A percentile compares a stretch with the other conserved stretches of the same genome.
Evolutionary conservation across 108 stramenopile species (phyloP).

Genomic region (Cyclotella sp.): DNA sequence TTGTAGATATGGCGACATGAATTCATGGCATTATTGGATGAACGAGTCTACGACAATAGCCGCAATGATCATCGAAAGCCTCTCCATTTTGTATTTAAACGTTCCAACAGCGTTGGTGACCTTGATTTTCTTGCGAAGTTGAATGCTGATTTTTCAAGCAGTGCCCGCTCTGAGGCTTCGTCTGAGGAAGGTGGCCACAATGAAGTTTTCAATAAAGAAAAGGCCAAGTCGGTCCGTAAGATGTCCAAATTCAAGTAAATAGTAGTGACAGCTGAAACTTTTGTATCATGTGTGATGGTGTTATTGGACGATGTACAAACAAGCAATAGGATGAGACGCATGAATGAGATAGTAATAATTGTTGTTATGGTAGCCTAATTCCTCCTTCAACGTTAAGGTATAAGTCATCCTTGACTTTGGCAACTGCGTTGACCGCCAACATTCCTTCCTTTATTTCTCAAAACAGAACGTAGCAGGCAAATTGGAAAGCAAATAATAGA

Average conservation of each 20-base stretch:
- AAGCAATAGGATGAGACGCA: no score
- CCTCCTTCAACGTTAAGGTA: no score
- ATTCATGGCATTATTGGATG: constrained; percentile 29
- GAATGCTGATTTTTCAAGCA: neutral
- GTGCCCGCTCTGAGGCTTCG: neutral
- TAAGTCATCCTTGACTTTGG: no score
- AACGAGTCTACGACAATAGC: neutral
- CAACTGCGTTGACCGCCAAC: no score
- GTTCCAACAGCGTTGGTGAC: constrained; percentile 28
- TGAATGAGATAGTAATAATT: no score
- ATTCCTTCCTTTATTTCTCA: no score
- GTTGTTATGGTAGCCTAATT: no score
- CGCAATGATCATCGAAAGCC: constrained; percentile 9
- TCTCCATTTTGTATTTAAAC: constrained; percentile 9
- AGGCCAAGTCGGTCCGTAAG: constrained; percentile 36
- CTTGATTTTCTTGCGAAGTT: constrained; percentile 8
- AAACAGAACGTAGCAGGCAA: no score
- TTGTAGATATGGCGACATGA: constrained; percentile 23
- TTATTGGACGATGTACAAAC: no score
- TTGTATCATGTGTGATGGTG: no score
- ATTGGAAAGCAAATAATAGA: no score
- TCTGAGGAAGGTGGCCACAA: neutral
- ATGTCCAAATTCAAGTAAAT: constrained; percentile 4
- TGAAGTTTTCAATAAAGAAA: constrained; percentile 16
- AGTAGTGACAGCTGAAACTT: no score